Percentiles rank a stretch among this genome's conserved stretches.
Evolutionary conservation across 805 yeast genomes (phyloP).

Genomic region (Pichia thaimueangensis): DNA sequence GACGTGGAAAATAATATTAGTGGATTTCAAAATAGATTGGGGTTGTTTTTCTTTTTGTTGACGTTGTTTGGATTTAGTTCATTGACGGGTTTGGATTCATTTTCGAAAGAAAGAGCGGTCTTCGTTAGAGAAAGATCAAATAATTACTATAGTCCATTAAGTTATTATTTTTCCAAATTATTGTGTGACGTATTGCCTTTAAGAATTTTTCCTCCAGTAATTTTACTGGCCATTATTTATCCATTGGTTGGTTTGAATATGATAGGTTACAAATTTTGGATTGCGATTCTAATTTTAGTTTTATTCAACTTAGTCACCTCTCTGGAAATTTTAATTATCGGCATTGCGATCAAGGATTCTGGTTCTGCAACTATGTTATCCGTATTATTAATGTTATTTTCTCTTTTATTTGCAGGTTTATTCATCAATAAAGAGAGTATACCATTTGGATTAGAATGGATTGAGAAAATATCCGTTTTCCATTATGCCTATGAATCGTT

Average conservation of each 20-base stretch:
- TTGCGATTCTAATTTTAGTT: slow-evolving; percentile 62
- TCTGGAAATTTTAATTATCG: slow-evolving; percentile 77
- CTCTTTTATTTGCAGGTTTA: slow-evolving; percentile 87
- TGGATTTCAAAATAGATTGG: slow-evolving; percentile 94
- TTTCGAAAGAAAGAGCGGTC: slow-evolving; percentile 80
- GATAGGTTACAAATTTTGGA: slow-evolving; percentile 66
- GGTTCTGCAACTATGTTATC: slow-evolving; percentile 90
- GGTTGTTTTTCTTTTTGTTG: slow-evolving; percentile 83
- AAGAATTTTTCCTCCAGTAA: slow-evolving; percentile 85
- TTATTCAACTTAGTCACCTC: slow-evolving; percentile 85
- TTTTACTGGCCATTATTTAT: slow-evolving; percentile 72
- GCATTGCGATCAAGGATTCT: slow-evolving; percentile 79
- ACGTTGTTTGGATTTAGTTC: slow-evolving; percentile 94
- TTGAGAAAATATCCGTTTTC: slow-evolving; percentile 82
- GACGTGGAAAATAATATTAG: slow-evolving; percentile 81
- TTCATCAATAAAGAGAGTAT: slow-evolving; percentile 74
- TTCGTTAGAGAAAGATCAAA: slow-evolving; percentile 92
- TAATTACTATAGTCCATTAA: slow-evolving; percentile 82
- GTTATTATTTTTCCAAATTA: slow-evolving; percentile 81
- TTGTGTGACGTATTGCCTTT: slow-evolving; percentile 89
- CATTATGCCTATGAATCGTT: slow-evolving; percentile 95
- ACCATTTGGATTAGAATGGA: slow-evolving; percentile 49
- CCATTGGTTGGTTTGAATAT: slow-evolving; percentile 86
- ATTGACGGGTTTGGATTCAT: slow-evolving; percentile 83
- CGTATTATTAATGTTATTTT: slow-evolving; percentile 74